Evolutionary conservation across 2,329 filamentous ascomycete species (phyloP).

Genomic region (Fusarium coicis): DNA sequence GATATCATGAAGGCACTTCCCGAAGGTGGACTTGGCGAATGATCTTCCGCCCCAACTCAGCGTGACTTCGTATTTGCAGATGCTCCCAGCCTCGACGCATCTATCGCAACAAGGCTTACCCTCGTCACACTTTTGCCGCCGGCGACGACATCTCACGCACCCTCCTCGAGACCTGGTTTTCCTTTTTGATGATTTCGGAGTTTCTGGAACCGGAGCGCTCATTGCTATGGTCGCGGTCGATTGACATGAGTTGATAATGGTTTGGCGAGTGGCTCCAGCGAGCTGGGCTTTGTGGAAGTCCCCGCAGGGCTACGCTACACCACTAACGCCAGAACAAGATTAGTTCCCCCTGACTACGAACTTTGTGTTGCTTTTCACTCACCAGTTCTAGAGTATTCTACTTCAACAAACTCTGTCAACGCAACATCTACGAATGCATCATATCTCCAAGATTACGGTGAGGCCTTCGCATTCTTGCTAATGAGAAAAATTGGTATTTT

Average conservation of each 20-base stretch:
- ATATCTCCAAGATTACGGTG: too few relatives aligned
- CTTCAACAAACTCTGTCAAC: background rate
- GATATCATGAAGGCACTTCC: constrained; percentile 12
- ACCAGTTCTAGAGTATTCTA: too few relatives aligned
- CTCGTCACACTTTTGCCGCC: constrained; percentile 36
- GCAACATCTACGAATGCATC: background rate
- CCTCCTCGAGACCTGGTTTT: constrained; percentile 25
- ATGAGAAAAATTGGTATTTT: background rate
- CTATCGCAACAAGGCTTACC: constrained; percentile 25
- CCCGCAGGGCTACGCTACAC: background rate
- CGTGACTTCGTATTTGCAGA: constrained; percentile 25
- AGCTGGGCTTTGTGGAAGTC: background rate
- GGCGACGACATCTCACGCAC: constrained; percentile 24
- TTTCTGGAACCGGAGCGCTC: background rate
- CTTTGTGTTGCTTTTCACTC: background rate
- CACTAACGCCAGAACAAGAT: background rate
- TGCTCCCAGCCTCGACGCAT: constrained; percentile 9
- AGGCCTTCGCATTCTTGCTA: background rate
- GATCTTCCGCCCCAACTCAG: constrained; percentile 29
- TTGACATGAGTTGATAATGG: background rate
- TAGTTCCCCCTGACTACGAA: background rate
- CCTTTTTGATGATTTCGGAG: background rate
- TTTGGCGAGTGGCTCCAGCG: background rate
- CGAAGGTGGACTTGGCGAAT: constrained; percentile 27
- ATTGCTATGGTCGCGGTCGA: background rate